phyloP scores from a whole-genome alignment of 2,329 filamentous ascomycete species.

The Penicillium polonicum region DNA sequence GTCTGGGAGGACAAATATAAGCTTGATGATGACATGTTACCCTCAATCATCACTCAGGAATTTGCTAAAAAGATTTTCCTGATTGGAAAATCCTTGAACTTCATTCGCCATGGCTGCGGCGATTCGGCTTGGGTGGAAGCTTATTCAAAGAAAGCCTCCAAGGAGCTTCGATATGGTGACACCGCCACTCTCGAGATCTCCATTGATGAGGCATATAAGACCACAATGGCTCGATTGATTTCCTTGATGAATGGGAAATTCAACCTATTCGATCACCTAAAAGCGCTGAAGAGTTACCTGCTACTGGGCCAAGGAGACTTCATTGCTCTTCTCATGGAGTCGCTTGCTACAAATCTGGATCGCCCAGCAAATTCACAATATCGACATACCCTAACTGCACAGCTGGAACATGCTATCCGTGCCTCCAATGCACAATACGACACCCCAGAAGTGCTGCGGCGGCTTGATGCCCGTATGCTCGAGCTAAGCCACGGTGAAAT shows the following conservation, averaged over 20 bases:
- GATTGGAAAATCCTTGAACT: constrained; percentile 97
- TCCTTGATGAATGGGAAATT: constrained; percentile 94
- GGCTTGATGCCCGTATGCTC: constrained; percentile 96
- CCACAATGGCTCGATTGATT: constrained; percentile 93
- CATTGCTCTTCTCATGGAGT: constrained; percentile 95
- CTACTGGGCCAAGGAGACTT: constrained; percentile 95
- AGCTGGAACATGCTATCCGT: constrained; percentile 93
- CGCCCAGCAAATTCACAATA: constrained; percentile 96
- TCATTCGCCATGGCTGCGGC: constrained; percentile 91
- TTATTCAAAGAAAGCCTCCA: constrained; percentile 90
- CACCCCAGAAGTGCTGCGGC: constrained; percentile 81
- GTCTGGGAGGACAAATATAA: constrained; percentile 99
- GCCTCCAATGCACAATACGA: constrained; percentile 97
- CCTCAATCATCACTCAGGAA: constrained; percentile 86
- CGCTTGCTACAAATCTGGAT: constrained; percentile 85
- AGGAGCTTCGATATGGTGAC: constrained; percentile 88
- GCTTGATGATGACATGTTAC: constrained; percentile 79
- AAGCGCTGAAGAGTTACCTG: constrained; percentile 90
- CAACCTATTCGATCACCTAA: constrained; percentile 86
- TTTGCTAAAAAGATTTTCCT: constrained; percentile 96
- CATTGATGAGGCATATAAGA: constrained; percentile 97
- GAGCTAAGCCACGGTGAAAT: constrained; percentile 96
- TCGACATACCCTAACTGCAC: constrained; percentile 93
- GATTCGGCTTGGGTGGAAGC: constrained; percentile 94
- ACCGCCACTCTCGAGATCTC: constrained; percentile 86